Evolutionary conservation across 176 grass and related monocot genomes (phyloP).

Genomic region (Bromus sterilis): DNA sequence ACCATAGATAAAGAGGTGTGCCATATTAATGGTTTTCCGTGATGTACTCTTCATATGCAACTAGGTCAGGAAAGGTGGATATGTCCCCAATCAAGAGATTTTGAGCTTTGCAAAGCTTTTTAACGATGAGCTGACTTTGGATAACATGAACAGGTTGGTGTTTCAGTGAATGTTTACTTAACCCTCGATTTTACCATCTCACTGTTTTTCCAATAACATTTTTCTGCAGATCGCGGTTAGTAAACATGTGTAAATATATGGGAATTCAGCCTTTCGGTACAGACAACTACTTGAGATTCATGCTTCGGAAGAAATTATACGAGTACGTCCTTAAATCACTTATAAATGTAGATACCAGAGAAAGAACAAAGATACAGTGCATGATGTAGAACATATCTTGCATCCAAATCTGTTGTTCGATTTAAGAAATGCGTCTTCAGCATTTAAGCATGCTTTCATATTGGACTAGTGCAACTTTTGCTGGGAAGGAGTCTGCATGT

Average conservation of each 20-base stretch:
- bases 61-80: slow-evolving; percentile 86
- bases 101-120: slow-evolving; percentile 94
- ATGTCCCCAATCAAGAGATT: slow-evolving; percentile 92
- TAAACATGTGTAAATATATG: slow-evolving; percentile 99
- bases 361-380: neutral
- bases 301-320: slow-evolving; percentile 87
- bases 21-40: neutral
- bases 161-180: slow-evolving; percentile 9
- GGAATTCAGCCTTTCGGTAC: slow-evolving; percentile 88
- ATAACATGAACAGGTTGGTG: slow-evolving; percentile 85
- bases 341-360: neutral
- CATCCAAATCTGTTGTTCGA: neutral
- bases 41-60: slow-evolving; percentile 32
- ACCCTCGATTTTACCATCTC: slow-evolving; percentile 8
- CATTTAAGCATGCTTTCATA: neutral
- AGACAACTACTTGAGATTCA: slow-evolving; percentile 88
- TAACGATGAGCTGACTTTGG: slow-evolving; percentile 96
- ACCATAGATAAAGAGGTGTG: neutral
- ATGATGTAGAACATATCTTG: neutral
- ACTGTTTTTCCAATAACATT: slow-evolving; percentile 2
- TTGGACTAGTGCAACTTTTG: neutral
- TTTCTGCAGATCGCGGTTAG: slow-evolving; percentile 62
- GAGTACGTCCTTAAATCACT: slow-evolving; percentile 45
- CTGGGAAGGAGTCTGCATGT: neutral
- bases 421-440: neutral